These are phyloP conservation scores for Eimeria necatrix DNA, from an alignment of 169 alveolate species.

Conservation along the genomic window DNA sequence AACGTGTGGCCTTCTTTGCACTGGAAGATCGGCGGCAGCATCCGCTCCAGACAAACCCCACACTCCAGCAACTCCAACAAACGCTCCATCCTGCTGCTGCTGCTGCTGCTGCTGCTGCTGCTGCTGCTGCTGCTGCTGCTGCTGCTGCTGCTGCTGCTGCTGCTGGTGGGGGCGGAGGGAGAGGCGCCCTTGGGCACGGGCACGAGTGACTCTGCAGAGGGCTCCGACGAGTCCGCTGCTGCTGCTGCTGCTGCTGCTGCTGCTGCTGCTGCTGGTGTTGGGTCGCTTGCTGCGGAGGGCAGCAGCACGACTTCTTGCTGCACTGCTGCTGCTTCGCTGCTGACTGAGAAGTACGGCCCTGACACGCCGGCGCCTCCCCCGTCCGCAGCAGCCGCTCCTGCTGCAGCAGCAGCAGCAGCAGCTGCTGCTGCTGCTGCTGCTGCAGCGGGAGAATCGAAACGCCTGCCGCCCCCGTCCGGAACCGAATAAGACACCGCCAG, in stretches of 20 bases:
- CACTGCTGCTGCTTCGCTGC: constrained; percentile 37
- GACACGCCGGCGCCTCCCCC: constrained; percentile 16
- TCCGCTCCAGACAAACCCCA: constrained; percentile 68
- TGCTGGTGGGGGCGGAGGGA: background rate
- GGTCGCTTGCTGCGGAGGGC: background rate
- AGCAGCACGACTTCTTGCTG: constrained; percentile 35
- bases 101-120: constrained; percentile 33
- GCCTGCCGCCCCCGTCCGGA: background rate
- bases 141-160: background rate
- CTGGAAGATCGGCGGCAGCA: constrained; percentile 77
- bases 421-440: constrained; percentile 5
- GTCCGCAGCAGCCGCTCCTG: background rate
- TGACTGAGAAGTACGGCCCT: constrained; percentile 11
- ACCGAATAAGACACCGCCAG: background rate
- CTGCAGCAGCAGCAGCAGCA: constrained; percentile 35
- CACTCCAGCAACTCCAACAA: constrained; percentile 80
- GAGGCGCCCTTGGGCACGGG: background rate
- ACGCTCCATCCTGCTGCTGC: background rate
- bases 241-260: background rate
- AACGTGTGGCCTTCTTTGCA: constrained; percentile 75
- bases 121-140: constrained; percentile 22
- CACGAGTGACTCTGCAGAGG: too few relatives aligned
- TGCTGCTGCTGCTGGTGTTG: background rate
- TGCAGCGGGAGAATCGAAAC: background rate
- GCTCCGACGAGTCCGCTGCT: constrained; percentile 1